Evolutionary conservation across 495 filamentous ascomycete species (phyloP).

Genomic region (Talaromyces borbonicus): DNA sequence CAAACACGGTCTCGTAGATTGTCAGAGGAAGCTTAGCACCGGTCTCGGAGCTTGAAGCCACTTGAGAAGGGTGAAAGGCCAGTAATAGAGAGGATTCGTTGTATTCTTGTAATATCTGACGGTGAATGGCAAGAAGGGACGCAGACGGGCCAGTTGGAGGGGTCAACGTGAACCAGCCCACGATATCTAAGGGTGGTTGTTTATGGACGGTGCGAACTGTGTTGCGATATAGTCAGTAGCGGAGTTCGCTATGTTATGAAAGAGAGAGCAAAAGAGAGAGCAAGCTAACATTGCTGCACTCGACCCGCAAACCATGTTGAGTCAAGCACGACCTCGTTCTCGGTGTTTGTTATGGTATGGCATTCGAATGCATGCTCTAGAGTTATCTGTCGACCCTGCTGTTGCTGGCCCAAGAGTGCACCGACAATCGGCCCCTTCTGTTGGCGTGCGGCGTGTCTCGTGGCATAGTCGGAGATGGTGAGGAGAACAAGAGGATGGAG

Average conservation of each 20-base stretch:
- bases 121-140: constrained; percentile 62
- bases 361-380: constrained; percentile 91
- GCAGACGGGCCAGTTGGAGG: constrained; percentile 59
- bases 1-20: constrained; percentile 79
- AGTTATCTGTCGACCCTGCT: constrained; percentile 77
- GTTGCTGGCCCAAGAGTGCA: constrained; percentile 81
- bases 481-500: constrained; percentile 92
- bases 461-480: constrained; percentile 94
- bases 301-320: constrained; percentile 67
- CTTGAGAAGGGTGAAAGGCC: constrained; percentile 63
- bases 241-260: not conserved
- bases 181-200: constrained; percentile 68
- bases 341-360: constrained; percentile 34
- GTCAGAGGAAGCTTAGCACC: constrained; percentile 80
- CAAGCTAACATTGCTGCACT: constrained; percentile 77
- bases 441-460: constrained; percentile 70
- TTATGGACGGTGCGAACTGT: constrained; percentile 86
- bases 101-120: constrained; percentile 57
- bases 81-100: constrained; percentile 86
- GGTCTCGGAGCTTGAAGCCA: constrained; percentile 32
- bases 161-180: constrained; percentile 90
- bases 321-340: constrained; percentile 47
- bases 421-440: constrained; percentile 71
- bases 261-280: constrained; percentile 11
- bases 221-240: constrained; percentile 2